phyloP scores from a whole-genome alignment of 2,329 filamentous ascomycete species.

The Pseudocercospora pini-densiflorae region DNA sequence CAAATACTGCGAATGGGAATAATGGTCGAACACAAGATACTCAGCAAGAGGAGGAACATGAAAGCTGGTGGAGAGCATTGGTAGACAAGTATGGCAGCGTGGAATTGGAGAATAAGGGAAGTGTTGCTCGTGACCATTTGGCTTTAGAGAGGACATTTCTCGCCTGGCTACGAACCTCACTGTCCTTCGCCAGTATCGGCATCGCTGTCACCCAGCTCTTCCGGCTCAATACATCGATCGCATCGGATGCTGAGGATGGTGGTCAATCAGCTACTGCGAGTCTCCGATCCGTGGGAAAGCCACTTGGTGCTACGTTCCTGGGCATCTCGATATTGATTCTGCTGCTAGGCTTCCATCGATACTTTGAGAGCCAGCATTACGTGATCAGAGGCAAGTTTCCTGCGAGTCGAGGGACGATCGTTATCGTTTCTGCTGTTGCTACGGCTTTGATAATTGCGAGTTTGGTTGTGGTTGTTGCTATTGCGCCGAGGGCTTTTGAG shows the following conservation, averaged over 20 bases:
- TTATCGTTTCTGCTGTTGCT: conserved; percentile 70
- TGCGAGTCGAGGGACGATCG: conserved; percentile 74
- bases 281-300: conserved; percentile 70
- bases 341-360: conserved; percentile 76
- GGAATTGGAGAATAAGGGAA: conserved; percentile 84
- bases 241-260: conserved; percentile 28
- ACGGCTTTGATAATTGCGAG: conserved; percentile 62
- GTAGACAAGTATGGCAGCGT: conserved; percentile 67
- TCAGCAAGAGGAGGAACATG: conserved; percentile 31
- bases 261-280: conserved; percentile 28
- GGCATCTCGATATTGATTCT: conserved; percentile 74
- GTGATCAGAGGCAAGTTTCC: conserved; percentile 80
- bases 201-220: conserved; percentile 85
- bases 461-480: conserved; percentile 62
- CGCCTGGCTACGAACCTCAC: conserved; percentile 80
- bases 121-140: conserved; percentile 80
- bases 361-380: conserved; percentile 79
- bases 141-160: conserved; percentile 83
- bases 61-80: conserved; percentile 59
- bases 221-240: conserved; percentile 73
- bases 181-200: conserved; percentile 81
- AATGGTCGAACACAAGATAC: conserved; percentile 10
- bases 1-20: conserved; percentile 17
- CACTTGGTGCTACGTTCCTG: conserved; percentile 76
- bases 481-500: conserved; percentile 54